Percentiles rank a stretch among this genome's conserved stretches.
Evolutionary conservation across 768 basidiomycete species (phyloP).

Genomic region (Tricholoma bakamatsutake): DNA sequence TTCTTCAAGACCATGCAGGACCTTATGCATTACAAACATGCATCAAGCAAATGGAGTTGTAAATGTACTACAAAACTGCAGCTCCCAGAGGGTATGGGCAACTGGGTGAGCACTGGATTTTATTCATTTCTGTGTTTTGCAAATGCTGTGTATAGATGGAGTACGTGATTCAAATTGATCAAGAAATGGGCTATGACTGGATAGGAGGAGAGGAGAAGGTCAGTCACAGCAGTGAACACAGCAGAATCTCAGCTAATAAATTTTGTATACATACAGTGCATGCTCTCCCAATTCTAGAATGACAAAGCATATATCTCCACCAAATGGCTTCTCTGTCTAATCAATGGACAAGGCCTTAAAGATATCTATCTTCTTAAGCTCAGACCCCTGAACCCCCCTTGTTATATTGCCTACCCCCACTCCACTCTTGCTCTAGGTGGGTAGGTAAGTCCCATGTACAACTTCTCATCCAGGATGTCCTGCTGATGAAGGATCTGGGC

Average conservation of each 20-base stretch:
- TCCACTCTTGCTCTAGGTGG: no score
- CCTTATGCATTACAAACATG: slow-evolving; percentile 23
- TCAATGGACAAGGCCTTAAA: slow-evolving; percentile 11
- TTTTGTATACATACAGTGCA: slow-evolving; percentile 9
- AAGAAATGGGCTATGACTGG: slow-evolving; percentile 16
- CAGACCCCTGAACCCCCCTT: no score
- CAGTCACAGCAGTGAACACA: not conserved
- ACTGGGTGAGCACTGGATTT: slow-evolving; percentile 21
- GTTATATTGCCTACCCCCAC: no score
- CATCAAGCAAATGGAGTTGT: slow-evolving; percentile 25
- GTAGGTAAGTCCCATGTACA: no score
- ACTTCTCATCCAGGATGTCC: no score
- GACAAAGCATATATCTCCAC: slow-evolving; percentile 24
- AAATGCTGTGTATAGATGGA: not conserved
- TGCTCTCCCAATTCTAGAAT: slow-evolving; percentile 23
- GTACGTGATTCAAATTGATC: slow-evolving; percentile 4
- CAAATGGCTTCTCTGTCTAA: slow-evolving; percentile 20
- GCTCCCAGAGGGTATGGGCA: slow-evolving; percentile 16
- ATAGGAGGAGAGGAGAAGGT: slow-evolving; percentile 15
- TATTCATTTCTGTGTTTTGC: not conserved
- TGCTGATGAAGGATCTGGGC: no score
- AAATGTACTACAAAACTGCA: slow-evolving; percentile 24
- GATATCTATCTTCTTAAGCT: slow-evolving; percentile 20
- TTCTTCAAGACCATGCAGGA: slow-evolving; percentile 20
- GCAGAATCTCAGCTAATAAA: slow-evolving; percentile 3